Evolutionary conservation across 2,329 filamentous ascomycete species (phyloP), one percentile per base, ranked within the genome.

Genomic region (Clathrospora elynae): DNA sequence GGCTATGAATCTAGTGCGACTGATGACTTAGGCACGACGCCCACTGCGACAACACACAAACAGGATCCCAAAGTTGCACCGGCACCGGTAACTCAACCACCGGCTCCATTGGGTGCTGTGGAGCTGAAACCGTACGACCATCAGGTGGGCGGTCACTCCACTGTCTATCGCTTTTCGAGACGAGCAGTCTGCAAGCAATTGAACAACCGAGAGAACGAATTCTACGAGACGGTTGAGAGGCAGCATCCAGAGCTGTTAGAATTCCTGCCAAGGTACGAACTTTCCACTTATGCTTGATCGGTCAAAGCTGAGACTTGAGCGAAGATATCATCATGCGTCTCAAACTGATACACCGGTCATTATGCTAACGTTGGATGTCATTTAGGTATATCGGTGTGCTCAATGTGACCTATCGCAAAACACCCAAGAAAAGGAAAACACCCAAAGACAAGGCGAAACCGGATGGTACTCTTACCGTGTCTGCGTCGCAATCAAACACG

Each of bases 161-260:
- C 92, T 0, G 81, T 99, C 23, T 99, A 95, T 81, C 86, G 92
- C 28, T 97, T 99, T 67, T 97, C 93, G 12, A 85, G 90, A 55
- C 83, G 91, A 60, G 93, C 93, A 42, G 91, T 99, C 8, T 99
- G 93, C 78, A 99, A 99, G 73, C 90, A 96, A 73, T 81, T 99
- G 64, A 99, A 96, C 71, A 99, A 96, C 68, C 83, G 92, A 62
- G 93, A 99, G 68, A 99, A 99, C 71, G 90, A 96, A 72, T 99
- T 99, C 67, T 99, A 99, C 71, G 93, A 99, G 72, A 93, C 86
- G 40, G 89, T 97, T 61, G 93, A 99, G 75, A 84, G 83, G 62
- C 84, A 89, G 56, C 92, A 99, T 71, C 88, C 90, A 53, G 87
- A 96, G 65, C 79, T 99, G 61, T 75, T 99, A 46, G 84, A 87